Evolutionary conservation across 306 rosid species (phyloP).

Genomic region (Canavalia gladiata): DNA sequence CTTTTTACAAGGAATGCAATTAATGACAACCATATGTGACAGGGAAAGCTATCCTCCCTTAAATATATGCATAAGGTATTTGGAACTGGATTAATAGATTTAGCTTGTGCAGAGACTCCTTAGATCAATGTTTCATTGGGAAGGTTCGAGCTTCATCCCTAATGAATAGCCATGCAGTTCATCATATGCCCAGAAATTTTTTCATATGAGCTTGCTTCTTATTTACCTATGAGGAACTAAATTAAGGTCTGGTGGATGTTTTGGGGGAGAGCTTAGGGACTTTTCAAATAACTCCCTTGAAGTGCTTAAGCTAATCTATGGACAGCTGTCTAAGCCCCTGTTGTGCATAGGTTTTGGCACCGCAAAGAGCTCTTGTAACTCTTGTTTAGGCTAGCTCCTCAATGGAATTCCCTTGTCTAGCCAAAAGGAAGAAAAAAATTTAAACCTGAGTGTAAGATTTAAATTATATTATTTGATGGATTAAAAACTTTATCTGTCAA

Average conservation of each 20-base stretch:
- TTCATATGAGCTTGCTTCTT: neutral
- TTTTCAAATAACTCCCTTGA: neutral
- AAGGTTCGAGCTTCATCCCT: conserved; percentile 7
- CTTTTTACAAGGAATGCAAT: neutral
- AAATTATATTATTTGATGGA: neutral
- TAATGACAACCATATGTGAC: neutral
- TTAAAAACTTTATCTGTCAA: neutral
- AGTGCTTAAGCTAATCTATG: neutral
- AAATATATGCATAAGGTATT: conserved; percentile 18
- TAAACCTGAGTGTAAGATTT: neutral
- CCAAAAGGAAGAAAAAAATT: neutral
- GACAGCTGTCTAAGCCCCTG: conserved; percentile 20
- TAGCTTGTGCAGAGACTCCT: neutral
- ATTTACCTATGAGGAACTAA: neutral
- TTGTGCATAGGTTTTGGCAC: neutral
- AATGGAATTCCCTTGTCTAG: conserved; percentile 7
- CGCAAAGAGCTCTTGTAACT: neutral
- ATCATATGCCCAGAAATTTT: neutral
- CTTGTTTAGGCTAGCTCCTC: conserved; percentile 4
- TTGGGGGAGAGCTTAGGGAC: neutral
- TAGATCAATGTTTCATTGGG: neutral
- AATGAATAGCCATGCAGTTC: neutral
- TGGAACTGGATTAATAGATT: conserved; percentile 5
- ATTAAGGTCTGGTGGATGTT: conserved; percentile 15
- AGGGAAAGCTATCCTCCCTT: conserved; percentile 8